These are phyloP conservation scores for Corynascus novoguineensis DNA, from an alignment of 495 filamentous ascomycete genomes.

Conservation along the genomic window DNA sequence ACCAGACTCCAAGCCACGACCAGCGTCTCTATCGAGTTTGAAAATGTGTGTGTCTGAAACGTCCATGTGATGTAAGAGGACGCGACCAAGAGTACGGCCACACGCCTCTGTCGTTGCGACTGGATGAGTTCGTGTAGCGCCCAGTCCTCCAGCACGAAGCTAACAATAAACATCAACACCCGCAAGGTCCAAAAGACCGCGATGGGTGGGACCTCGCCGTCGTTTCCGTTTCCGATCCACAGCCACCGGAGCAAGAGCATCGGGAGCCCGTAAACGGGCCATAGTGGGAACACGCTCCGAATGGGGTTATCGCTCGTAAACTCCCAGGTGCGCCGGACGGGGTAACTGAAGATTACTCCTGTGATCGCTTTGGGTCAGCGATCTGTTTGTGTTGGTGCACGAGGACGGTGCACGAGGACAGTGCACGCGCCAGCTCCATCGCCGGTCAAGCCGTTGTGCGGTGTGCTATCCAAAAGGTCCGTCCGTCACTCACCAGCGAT, in stretches of 20 bases:
- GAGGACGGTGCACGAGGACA: background rate
- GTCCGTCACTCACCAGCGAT: conserved; percentile 69
- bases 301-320: conserved; percentile 81
- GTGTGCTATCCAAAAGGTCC: background rate
- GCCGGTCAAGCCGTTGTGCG: background rate
- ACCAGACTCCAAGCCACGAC: conserved; percentile 88
- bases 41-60: conserved; percentile 97
- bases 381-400: background rate
- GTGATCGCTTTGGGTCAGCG: conserved; percentile 10
- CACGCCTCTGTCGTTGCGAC: conserved; percentile 62
- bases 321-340: conserved; percentile 85
- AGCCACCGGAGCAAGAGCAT: conserved; percentile 89
- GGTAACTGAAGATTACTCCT: conserved; percentile 89
- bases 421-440: background rate
- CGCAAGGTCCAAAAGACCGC: conserved; percentile 85
- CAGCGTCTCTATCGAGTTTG: conserved; percentile 92
- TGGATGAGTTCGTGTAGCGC: conserved; percentile 85
- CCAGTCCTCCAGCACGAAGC: conserved; percentile 97
- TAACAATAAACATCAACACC: conserved; percentile 82
- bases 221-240: conserved; percentile 57
- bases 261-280: conserved; percentile 85
- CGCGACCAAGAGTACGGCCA: conserved; percentile 73
- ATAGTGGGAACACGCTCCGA: conserved; percentile 92
- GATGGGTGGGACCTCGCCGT: conserved; percentile 57
- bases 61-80: conserved; percentile 99